Conservation (phyloP, 768 basidiomycete genomes). For the Psilocybe cyanescens region DNA sequence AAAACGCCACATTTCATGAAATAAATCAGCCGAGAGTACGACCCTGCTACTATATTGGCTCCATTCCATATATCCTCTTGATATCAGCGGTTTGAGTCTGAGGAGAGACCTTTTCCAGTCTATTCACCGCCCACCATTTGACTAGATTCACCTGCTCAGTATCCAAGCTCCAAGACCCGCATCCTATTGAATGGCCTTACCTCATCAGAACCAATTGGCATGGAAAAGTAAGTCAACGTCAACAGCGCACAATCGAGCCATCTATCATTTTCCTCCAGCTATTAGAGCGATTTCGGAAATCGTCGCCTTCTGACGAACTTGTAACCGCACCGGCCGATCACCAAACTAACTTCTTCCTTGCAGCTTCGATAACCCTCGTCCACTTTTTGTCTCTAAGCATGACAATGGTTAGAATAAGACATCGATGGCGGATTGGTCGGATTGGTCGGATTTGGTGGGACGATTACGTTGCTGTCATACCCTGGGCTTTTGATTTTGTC, state of each 20-base stretch:
- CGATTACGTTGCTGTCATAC: slow-evolving; percentile 22
- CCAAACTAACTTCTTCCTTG: neutral
- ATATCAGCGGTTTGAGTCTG: no score
- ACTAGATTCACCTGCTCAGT: no score
- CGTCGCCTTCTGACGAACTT: no score
- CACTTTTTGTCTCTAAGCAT: slow-evolving; percentile 21
- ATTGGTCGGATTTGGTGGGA: slow-evolving; percentile 28
- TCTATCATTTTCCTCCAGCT: no score
- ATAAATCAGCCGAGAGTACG: no score
- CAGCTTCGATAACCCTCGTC: slow-evolving; percentile 18
- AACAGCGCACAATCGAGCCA: neutral
- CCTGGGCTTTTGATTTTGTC: slow-evolving; percentile 17
- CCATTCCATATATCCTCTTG: no score
- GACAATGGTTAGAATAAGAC: slow-evolving; percentile 21
- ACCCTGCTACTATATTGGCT: no score
- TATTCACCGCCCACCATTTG: no score
- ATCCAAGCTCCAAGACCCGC: neutral
- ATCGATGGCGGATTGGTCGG: slow-evolving; percentile 19
- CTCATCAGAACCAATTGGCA: slow-evolving; percentile 10
- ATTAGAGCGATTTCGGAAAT: no score
- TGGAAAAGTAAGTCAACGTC: slow-evolving; percentile 18
- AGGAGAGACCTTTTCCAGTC: no score
- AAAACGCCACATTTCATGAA: no score
- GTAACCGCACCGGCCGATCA: no score
- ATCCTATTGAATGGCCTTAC: neutral